Conservation (phyloP, 1,139 yeast genomes). For the Nakaseomyces kungkrabaensis region DNA sequence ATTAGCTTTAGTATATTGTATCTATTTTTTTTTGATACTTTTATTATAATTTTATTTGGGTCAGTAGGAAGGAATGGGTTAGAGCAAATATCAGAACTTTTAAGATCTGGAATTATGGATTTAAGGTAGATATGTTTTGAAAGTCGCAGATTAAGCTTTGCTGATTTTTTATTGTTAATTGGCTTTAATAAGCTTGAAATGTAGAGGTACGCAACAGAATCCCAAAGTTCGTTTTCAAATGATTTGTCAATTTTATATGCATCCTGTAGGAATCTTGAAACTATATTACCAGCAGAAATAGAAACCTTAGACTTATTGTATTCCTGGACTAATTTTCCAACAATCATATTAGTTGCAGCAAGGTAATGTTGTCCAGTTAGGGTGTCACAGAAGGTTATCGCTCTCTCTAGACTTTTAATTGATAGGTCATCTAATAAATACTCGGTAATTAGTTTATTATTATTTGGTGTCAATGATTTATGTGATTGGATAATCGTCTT, state of each 20-base stretch:
- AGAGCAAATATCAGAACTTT: neutral
- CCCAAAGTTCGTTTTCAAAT: conserved; percentile 18
- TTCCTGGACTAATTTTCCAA: neutral
- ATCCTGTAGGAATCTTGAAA: conserved; percentile 13
- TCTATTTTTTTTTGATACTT: conserved; percentile 15
- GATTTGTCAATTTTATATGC: conserved; percentile 18
- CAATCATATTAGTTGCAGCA: neutral
- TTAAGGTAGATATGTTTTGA: neutral
- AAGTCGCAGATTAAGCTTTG: neutral
- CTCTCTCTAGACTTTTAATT: neutral
- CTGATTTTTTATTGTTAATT: neutral
- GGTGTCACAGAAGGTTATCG: neutral
- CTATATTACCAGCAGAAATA: conserved; percentile 3
- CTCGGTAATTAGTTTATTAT: neutral
- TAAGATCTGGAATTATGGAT: neutral
- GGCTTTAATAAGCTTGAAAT: conserved; percentile 11
- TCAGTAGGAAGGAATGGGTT: conserved; percentile 19
- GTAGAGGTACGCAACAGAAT: conserved; percentile 16
- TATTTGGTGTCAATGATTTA: neutral
- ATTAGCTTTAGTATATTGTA: conserved; percentile 19
- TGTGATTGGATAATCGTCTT: conserved; percentile 23
- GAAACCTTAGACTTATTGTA: neutral
- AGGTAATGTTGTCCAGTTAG: neutral
- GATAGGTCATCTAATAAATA: neutral
- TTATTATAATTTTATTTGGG: conserved; percentile 14